These are phyloP conservation scores for Neoboletus brunneissimus DNA, from an alignment of 768 basidiomycete genomes.

Conservation along the genomic window DNA sequence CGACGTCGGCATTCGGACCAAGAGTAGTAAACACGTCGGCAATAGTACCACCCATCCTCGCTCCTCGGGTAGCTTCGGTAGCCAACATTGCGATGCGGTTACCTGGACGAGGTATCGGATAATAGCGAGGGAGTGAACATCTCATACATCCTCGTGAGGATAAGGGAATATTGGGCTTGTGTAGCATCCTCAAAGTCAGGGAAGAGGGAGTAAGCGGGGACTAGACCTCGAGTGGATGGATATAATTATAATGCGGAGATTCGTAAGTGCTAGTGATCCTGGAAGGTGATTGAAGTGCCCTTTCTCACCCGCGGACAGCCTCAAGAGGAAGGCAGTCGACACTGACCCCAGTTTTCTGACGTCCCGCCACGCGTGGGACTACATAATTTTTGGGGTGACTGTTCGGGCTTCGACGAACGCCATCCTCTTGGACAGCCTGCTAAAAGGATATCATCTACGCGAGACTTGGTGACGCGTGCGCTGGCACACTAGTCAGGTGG, in stretches of 20 bases:
- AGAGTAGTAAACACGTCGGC: conserved; percentile 47
- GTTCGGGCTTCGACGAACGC: too few species aligned
- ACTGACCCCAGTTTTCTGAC: too few species aligned
- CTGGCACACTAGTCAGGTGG: not conserved
- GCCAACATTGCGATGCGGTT: conserved; percentile 6
- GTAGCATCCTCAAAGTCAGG: conserved; percentile 1
- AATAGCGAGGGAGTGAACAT: not conserved
- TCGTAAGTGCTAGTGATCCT: too few species aligned
- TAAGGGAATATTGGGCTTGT: not conserved
- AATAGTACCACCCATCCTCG: conserved; percentile 39
- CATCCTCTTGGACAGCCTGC: too few species aligned
- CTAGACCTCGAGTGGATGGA: not conserved
- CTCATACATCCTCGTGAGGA: not conserved
- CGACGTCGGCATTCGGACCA: conserved; percentile 34
- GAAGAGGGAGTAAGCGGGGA: too few species aligned
- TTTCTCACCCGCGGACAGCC: too few species aligned
- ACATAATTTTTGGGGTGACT: too few species aligned
- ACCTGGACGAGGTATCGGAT: not conserved
- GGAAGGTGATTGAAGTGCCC: too few species aligned
- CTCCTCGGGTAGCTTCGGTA: conserved; percentile 5
- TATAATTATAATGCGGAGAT: not conserved
- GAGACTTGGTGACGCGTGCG: too few species aligned
- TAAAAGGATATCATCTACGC: not conserved
- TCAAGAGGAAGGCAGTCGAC: too few species aligned
- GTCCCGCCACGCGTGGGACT: too few species aligned